Conservation (phyloP, 2,329 filamentous ascomycete species). For the Akanthomyces muscarius region DNA sequence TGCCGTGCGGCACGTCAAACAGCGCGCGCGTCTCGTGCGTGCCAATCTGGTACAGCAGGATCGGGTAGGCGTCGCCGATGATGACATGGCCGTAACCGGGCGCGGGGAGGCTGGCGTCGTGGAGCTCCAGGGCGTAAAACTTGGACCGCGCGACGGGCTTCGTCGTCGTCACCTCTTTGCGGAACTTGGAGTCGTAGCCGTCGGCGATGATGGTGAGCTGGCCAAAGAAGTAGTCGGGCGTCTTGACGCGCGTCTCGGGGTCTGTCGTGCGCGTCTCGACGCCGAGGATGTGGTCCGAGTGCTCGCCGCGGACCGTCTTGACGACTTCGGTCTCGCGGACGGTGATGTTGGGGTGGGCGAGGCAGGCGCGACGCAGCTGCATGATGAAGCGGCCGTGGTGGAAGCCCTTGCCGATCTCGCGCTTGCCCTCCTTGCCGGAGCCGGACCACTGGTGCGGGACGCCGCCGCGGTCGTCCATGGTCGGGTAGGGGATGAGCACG, state of each 20-base stretch:
- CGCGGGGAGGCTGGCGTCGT: constrained; percentile 75
- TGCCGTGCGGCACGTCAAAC: constrained; percentile 77
- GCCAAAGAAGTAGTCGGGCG: constrained; percentile 77
- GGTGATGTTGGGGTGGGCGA: constrained; percentile 75
- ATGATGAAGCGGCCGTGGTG: constrained; percentile 93
- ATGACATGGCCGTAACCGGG: constrained; percentile 82
- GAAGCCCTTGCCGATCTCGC: constrained; percentile 70
- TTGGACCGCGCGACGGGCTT: constrained; percentile 72
- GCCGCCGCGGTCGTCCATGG: constrained; percentile 46
- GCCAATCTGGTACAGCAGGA: constrained; percentile 95
- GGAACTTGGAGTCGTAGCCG: constrained; percentile 88
- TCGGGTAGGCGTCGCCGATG: constrained; percentile 69
- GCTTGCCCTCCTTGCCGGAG: constrained; percentile 34
- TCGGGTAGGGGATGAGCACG: constrained; percentile 76
- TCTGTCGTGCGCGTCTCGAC: constrained; percentile 69
- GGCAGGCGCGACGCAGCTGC: constrained; percentile 71
- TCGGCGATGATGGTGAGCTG: constrained; percentile 85
- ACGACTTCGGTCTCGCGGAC: constrained; percentile 86
- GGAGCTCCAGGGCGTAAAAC: constrained; percentile 91
- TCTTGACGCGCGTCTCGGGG: constrained; percentile 51
- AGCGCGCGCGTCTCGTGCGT: constrained; percentile 88
- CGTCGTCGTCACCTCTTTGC: constrained; percentile 68
- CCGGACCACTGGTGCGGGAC: constrained; percentile 36
- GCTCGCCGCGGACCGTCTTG: constrained; percentile 66
- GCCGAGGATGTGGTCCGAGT: constrained; percentile 71